phyloP scores from a whole-genome alignment of 495 filamentous ascomycete genomes.

The Apodospora peruviana region DNA sequence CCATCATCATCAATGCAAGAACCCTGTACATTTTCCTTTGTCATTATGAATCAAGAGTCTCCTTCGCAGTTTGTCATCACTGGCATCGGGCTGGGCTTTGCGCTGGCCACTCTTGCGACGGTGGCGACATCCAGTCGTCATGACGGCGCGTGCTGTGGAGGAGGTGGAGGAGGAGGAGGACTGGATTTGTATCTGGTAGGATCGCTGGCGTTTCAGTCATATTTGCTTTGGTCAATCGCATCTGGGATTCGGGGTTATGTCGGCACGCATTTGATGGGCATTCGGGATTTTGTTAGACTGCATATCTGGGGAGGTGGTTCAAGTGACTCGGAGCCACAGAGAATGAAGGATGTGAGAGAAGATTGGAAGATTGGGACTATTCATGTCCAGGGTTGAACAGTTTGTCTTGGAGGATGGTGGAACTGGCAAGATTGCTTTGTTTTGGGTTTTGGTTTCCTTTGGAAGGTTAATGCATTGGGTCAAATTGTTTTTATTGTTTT shows the following conservation, averaged over 20 bases:
- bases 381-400: not conserved
- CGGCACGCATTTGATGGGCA: not conserved
- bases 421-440: no score
- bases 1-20: constrained; percentile 16
- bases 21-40: constrained; percentile 26
- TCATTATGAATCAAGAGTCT: constrained; percentile 12
- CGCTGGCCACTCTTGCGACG: constrained; percentile 11
- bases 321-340: not conserved
- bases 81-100: constrained; percentile 12
- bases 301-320: not conserved
- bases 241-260: not conserved
- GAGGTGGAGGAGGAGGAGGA: not conserved
- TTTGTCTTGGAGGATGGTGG: no score
- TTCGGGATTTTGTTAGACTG: not conserved
- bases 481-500: no score
- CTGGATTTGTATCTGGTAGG: constrained; percentile 19
- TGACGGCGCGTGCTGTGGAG: constrained; percentile 3
- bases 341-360: not conserved
- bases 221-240: constrained; percentile 15
- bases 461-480: no score
- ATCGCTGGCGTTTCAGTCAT: constrained; percentile 17
- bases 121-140: constrained; percentile 3
- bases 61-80: constrained; percentile 4
- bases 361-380: not conserved
- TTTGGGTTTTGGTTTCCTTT: no score